phyloP scores from a whole-genome alignment of 176 grass and related monocot species.

The sorghum (Sorghum bicolor) region DNA sequence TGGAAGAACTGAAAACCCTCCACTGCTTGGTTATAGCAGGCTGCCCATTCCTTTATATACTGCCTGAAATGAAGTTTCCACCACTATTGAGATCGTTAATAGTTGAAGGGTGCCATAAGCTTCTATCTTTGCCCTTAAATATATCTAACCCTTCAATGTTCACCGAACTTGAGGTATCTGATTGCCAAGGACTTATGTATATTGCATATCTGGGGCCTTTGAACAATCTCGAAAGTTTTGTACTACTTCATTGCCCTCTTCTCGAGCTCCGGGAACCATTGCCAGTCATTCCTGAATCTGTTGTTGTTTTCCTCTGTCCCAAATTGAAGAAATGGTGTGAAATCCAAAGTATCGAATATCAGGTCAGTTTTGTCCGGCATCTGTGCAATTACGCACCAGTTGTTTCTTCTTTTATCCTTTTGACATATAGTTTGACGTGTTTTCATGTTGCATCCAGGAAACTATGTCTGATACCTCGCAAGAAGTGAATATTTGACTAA shows the following conservation, averaged over 20 bases:
- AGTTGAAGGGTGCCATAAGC: conserved; percentile 34
- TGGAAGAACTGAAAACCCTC: not conserved
- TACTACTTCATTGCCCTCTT: conserved; percentile 21
- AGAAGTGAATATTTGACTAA: not conserved
- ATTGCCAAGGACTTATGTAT: conserved; percentile 24
- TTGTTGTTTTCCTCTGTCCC: conserved; percentile 30
- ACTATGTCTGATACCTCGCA: not conserved
- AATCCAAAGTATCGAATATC: conserved; percentile 9
- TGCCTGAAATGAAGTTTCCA: not conserved
- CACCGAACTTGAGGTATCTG: conserved; percentile 28
- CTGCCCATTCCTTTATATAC: conserved; percentile 23
- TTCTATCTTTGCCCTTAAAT: conserved; percentile 21
- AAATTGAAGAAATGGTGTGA: conserved; percentile 41
- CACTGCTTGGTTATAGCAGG: conserved; percentile 20
- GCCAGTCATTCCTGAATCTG: not conserved
- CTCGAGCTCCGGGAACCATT: conserved; percentile 1
- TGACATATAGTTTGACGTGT: not conserved
- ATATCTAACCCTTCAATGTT: not conserved
- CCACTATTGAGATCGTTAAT: not conserved
- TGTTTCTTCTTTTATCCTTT: not conserved
- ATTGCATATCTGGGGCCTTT: not conserved
- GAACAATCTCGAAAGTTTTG: conserved; percentile 24
- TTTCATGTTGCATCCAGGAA: not conserved
- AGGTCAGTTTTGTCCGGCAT: not conserved
- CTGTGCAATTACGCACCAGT: not conserved